Percentiles rank a stretch among this genome's conserved stretches.
These are phyloP conservation scores for Blastobotrys capitulatus DNA, from an alignment of 1,139 yeast species.

Conservation along the genomic window DNA sequence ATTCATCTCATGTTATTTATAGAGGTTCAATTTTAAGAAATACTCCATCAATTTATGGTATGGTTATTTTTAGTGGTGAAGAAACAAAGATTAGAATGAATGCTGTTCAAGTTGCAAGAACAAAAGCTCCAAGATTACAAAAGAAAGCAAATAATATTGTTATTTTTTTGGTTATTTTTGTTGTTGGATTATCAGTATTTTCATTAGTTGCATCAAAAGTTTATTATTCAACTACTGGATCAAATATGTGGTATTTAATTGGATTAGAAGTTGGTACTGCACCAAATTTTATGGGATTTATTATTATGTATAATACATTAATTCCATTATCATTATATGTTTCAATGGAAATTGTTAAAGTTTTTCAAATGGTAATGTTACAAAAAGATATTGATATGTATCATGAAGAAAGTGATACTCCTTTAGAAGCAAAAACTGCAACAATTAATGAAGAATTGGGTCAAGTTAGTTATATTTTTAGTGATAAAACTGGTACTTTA, in stretches of 20 bases:
- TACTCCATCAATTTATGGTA: conserved; percentile 65
- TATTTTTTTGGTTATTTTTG: conserved; percentile 79
- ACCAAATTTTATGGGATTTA: conserved; percentile 89
- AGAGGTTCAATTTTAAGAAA: conserved; percentile 87
- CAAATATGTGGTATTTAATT: conserved; percentile 62
- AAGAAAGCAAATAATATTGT: conserved; percentile 77
- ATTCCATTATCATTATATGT: conserved; percentile 94
- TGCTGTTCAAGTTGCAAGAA: conserved; percentile 81
- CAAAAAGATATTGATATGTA: conserved; percentile 96
- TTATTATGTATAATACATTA: conserved; percentile 94
- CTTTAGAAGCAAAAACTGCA: conserved; percentile 93
- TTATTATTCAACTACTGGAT: conserved; percentile 40
- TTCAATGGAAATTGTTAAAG: conserved; percentile 92
- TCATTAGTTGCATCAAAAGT: conserved; percentile 77
- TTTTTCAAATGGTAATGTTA: conserved; percentile 71
- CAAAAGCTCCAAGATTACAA: conserved; percentile 90
- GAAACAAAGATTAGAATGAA: conserved; percentile 96
- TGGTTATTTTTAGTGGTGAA: conserved; percentile 90
- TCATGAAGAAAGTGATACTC: conserved; percentile 74
- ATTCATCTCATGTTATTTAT: conserved; percentile 75
- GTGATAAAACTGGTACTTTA: conserved; percentile 95
- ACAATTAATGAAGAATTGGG: conserved; percentile 95
- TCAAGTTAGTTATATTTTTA: conserved; percentile 89
- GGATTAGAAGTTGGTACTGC: conserved; percentile 80
- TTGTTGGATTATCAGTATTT: conserved; percentile 65